Evolutionary conservation across 352 stramenopile species (phyloP).

Genomic region (Phytophthora megakarya): DNA sequence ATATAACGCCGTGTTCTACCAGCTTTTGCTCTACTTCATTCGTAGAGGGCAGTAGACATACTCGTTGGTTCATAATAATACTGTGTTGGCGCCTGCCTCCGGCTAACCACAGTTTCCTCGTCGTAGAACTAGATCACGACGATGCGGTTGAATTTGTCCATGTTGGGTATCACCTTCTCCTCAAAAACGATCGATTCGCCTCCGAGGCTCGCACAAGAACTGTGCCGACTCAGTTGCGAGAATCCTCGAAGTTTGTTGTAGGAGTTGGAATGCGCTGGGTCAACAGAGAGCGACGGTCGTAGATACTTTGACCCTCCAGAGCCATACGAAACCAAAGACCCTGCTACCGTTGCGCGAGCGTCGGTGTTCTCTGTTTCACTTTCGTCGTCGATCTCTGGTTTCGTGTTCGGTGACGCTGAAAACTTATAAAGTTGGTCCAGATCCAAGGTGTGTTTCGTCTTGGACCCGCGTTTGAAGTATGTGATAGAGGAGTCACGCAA

Average conservation of each 20-base stretch:
- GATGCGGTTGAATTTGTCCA: slow-evolving; percentile 25
- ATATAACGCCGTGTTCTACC: neutral
- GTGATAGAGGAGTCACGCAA: slow-evolving; percentile 26
- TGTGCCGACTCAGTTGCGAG: slow-evolving; percentile 30
- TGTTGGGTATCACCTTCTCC: slow-evolving; percentile 30
- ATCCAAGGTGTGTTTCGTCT: slow-evolving; percentile 34
- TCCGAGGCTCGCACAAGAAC: slow-evolving; percentile 22
- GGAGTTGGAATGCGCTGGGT: slow-evolving; percentile 25
- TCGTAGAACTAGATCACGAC: slow-evolving; percentile 11
- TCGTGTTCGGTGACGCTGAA: slow-evolving; percentile 5
- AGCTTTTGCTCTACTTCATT: slow-evolving; percentile 9
- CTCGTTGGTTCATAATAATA: neutral
- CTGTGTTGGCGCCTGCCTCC: slow-evolving; percentile 15
- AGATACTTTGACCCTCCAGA: slow-evolving; percentile 21
- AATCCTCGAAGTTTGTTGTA: slow-evolving; percentile 28
- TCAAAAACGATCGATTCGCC: slow-evolving; percentile 14
- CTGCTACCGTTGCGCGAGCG: neutral
- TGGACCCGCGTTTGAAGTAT: slow-evolving; percentile 42
- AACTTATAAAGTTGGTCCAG: slow-evolving; percentile 40
- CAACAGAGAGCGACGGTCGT: slow-evolving; percentile 16
- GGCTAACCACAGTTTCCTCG: neutral
- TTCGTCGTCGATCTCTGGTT: slow-evolving; percentile 2
- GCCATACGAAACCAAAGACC: slow-evolving; percentile 2
- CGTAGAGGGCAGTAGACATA: neutral
- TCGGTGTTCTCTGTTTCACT: slow-evolving; percentile 3